A percentile compares a stretch with the other conserved stretches of the same genome.
These are phyloP conservation scores for Cornus suecica DNA, from an alignment of 148 eudicot genomes.

Conservation along the genomic window DNA sequence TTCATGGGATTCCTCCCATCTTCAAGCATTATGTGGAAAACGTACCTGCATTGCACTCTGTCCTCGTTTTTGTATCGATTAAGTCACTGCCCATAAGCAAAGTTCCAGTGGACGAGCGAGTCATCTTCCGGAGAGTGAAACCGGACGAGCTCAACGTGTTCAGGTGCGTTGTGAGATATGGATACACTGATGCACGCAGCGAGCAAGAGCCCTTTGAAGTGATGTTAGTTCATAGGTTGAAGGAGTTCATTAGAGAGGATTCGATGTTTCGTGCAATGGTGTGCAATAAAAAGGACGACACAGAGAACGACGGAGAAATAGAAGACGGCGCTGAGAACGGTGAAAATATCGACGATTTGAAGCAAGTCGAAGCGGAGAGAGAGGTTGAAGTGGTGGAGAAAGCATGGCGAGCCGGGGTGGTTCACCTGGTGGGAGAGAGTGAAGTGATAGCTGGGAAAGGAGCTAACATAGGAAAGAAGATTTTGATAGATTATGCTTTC, in stretches of 20 bases:
- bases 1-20: conserved; percentile 76
- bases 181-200: conserved; percentile 49
- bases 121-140: conserved; percentile 55
- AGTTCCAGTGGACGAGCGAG: conserved; percentile 54
- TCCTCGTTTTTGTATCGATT: conserved; percentile 58
- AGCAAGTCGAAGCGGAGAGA: conserved; percentile 15
- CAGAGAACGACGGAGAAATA: too few species aligned
- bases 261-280: background rate
- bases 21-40: conserved; percentile 66
- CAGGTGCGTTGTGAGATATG: conserved; percentile 64
- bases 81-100: conserved; percentile 59
- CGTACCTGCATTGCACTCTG: conserved; percentile 59
- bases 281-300: background rate
- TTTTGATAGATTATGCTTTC: conserved; percentile 49
- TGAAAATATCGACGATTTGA: background rate
- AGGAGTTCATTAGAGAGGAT: conserved; percentile 41
- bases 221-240: conserved; percentile 38
- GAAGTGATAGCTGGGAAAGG: conserved; percentile 53
- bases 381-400: conserved; percentile 37
- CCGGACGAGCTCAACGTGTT: conserved; percentile 54
- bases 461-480: conserved; percentile 37
- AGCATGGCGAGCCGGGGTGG: conserved; percentile 46
- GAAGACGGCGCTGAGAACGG: background rate
- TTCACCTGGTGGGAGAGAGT: conserved; percentile 60
- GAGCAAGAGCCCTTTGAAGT: conserved; percentile 54